Evolutionary conservation across 371 early-diverging fungal species (phyloP), one percentile per base, ranked within the genome.

Genomic region (Batkoa obscura): DNA sequence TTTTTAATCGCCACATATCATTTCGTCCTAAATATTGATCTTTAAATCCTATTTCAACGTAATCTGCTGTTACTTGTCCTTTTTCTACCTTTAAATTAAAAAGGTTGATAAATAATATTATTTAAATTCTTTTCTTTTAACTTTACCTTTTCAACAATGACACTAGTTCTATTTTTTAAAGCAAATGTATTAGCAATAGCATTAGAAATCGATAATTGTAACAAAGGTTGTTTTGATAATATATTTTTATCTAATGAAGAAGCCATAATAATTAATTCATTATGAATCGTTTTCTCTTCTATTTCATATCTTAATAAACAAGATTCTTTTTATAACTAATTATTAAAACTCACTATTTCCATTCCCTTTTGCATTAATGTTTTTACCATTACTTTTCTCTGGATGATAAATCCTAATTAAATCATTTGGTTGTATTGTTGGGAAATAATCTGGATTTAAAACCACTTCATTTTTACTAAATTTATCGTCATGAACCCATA

Each of bases 1-100:
- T 76, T 61, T 88, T 83, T 30, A 95, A 64, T 43, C 88, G 66
- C 89, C 90, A 92, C 93, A 95, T 92, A 65, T 93, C 95, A 65
- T 82, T 79, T 56, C 94, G 72, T 10, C 90, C 86, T 2, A 94
- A 72, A 64, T 94, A 92, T 60, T 95, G 95, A 59, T 94, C 91
- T 32, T 84, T 76, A 54, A 96, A 88, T 0, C 80, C 69, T 4
- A 96, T 65, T 61, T 92, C 94, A 13, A 96, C 72, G 66, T 82
- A 85, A 55, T 85, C 84, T 6, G 89, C 79, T 1, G 80, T 70
- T 2, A 78, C 74, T 9, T 68, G 58, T n/a, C 55, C 46, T 8
- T 73, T 72, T 50, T 87, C 83, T 50, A 84, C 73, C 79, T 88
- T 66, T 50, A 35, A 60, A 2, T 15, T 43, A 23, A 37, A 34